These are phyloP conservation scores for Albugo candida DNA, from an alignment of 352 stramenopile genomes.

Conservation along the genomic window DNA sequence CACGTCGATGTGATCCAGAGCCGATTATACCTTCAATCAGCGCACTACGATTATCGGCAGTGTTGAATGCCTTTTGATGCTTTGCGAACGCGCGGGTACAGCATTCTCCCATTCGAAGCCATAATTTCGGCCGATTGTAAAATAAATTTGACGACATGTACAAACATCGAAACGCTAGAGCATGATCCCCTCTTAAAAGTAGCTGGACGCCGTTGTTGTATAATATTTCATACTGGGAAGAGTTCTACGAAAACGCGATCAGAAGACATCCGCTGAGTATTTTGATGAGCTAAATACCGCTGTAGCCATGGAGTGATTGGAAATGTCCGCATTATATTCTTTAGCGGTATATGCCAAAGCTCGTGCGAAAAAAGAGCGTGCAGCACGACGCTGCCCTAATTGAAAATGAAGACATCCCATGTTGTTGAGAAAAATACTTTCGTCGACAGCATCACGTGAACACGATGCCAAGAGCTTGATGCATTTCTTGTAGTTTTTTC, in stretches of 20 bases:
- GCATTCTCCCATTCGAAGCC: slow-evolving; percentile 83
- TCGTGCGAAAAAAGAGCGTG: slow-evolving; percentile 82
- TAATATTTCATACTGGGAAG: slow-evolving; percentile 73
- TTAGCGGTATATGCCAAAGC: slow-evolving; percentile 48
- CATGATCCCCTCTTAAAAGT: slow-evolving; percentile 62
- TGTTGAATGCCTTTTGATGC: slow-evolving; percentile 31
- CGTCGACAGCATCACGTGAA: slow-evolving; percentile 62
- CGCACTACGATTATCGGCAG: slow-evolving; percentile 59
- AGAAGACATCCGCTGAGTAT: slow-evolving; percentile 1
- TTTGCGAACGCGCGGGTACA: slow-evolving; percentile 70
- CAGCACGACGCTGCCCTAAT: slow-evolving; percentile 75
- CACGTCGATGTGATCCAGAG: slow-evolving; percentile 53
- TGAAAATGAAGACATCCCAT: slow-evolving; percentile 87
- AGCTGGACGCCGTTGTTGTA: slow-evolving; percentile 87
- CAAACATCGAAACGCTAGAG: slow-evolving; percentile 78
- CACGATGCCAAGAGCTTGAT: slow-evolving; percentile 85
- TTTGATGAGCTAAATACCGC: slow-evolving; percentile 2
- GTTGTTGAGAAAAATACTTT: slow-evolving; percentile 79
- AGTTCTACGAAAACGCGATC: slow-evolving; percentile 18
- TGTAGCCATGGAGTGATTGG: slow-evolving; percentile 1
- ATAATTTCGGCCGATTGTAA: slow-evolving; percentile 83
- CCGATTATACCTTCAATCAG: slow-evolving; percentile 66
- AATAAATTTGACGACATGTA: slow-evolving; percentile 73
- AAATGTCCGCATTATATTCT: slow-evolving; percentile 16
- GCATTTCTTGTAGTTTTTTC: slow-evolving; percentile 87